These are phyloP conservation scores for Chrysosporium queenslandicum DNA, from an alignment of 2,329 filamentous ascomycete species.

Conservation along the genomic window DNA sequence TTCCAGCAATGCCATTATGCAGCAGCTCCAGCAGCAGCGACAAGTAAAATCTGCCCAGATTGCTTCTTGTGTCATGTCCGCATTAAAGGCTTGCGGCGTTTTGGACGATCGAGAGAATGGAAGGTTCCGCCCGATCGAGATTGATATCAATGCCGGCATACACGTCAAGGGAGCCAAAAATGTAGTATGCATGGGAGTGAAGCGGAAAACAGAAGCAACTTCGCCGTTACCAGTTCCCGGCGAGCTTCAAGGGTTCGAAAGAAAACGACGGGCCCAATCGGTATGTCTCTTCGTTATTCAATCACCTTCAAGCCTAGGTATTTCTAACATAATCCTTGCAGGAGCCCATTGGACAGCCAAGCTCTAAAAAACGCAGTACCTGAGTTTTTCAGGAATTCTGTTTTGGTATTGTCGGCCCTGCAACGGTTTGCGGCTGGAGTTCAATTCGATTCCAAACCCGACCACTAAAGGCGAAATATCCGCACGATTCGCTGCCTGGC, in stretches of 20 bases:
- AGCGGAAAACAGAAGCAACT: not conserved
- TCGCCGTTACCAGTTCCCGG: not conserved
- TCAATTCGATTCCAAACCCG: too few relatives aligned
- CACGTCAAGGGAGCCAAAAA: conserved; percentile 25
- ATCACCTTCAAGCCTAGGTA: not conserved
- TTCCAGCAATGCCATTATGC: conserved; percentile 7
- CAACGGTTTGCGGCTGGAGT: too few relatives aligned
- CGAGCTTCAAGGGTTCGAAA: not conserved
- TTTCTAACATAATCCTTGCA: not conserved
- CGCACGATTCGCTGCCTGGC: too few relatives aligned
- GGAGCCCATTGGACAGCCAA: conserved; percentile 6
- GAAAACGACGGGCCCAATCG: conserved; percentile 15
- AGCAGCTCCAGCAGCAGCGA: conserved; percentile 19
- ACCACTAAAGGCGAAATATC: too few relatives aligned
- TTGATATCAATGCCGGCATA: conserved; percentile 26
- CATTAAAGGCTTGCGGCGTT: conserved; percentile 18
- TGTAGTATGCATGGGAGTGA: conserved; percentile 20
- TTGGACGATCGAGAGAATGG: conserved; percentile 15
- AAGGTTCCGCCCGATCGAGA: conserved; percentile 17
- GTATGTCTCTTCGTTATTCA: conserved; percentile 8
- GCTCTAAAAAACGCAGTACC: not conserved
- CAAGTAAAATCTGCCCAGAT: conserved; percentile 23
- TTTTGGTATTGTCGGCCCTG: not conserved
- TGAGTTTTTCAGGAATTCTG: not conserved
- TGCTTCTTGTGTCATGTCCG: conserved; percentile 20